These are phyloP conservation scores for Magnolia officinalis DNA, from an alignment of 164 flowering plant genomes.

Conservation along the genomic window DNA sequence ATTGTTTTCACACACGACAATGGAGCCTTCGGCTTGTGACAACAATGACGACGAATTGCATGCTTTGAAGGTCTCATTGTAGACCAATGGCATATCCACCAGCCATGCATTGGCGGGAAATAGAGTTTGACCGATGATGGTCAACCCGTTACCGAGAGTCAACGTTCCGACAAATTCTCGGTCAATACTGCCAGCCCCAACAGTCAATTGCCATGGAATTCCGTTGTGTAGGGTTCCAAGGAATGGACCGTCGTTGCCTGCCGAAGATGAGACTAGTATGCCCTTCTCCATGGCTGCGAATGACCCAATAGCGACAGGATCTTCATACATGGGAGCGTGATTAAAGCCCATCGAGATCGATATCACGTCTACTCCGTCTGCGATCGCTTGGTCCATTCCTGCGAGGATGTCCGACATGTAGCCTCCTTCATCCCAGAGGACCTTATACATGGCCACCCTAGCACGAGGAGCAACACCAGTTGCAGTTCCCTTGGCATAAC, in stretches of 20 bases:
- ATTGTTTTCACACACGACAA: conserved; percentile 23
- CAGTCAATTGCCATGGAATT: conserved; percentile 44
- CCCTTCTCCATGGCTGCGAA: conserved; percentile 57
- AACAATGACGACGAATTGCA: conserved; percentile 30
- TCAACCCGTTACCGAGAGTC: conserved; percentile 38
- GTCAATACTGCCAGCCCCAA: conserved; percentile 44
- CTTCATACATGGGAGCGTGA: conserved; percentile 26
- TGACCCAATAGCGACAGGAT: conserved; percentile 50
- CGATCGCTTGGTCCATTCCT: conserved; percentile 53
- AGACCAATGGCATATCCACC: conserved; percentile 21
- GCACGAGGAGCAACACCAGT: conserved; percentile 60
- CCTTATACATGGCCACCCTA: conserved; percentile 58
- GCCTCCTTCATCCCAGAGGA: conserved; percentile 25
- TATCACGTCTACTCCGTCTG: conserved; percentile 66
- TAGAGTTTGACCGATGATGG: conserved; percentile 25
- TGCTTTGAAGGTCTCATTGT: conserved; percentile 24
- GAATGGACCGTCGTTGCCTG: conserved; percentile 37
- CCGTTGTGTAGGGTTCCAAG: conserved; percentile 30
- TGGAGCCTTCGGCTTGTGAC: conserved; percentile 10
- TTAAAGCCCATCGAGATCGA: conserved; percentile 53
- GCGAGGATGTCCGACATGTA: conserved; percentile 48
- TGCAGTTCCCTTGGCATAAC: conserved; percentile 53
- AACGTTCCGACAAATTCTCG: conserved; percentile 30
- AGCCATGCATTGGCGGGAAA: conserved; percentile 26
- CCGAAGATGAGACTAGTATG: conserved; percentile 38